phyloP scores from a whole-genome alignment of 164 flowering plant species.

The Kingdonia uniflora region DNA sequence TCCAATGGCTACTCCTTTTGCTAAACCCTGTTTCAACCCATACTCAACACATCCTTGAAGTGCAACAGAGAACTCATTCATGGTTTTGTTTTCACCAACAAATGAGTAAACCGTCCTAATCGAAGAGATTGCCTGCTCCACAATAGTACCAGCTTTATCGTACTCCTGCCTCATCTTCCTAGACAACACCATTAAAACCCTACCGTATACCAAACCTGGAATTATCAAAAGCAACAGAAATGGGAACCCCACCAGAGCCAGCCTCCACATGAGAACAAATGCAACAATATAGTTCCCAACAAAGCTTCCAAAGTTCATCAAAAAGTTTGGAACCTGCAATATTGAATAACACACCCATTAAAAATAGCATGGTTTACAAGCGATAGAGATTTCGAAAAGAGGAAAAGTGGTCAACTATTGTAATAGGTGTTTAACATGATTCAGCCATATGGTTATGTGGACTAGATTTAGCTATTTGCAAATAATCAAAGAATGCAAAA shows the following conservation, averaged over 20 bases:
- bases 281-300: conserved; percentile 51
- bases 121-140: conserved; percentile 73
- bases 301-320: conserved; percentile 52
- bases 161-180: conserved; percentile 58
- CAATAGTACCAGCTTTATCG: conserved; percentile 48
- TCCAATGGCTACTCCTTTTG: conserved; percentile 81
- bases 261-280: conserved; percentile 55
- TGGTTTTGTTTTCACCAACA: conserved; percentile 60
- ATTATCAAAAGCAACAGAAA: conserved; percentile 48
- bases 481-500: no score
- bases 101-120: conserved; percentile 81
- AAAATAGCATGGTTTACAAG: no score
- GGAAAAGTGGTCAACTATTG: no score
- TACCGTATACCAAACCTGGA: conserved; percentile 68
- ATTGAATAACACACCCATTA: not conserved
- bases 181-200: conserved; percentile 46
- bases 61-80: conserved; percentile 41
- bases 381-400: no score
- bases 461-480: no score
- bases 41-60: conserved; percentile 52
- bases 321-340: conserved; percentile 58
- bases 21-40: conserved; percentile 63
- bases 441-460: no score
- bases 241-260: conserved; percentile 64
- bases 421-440: no score